A percentile compares a stretch with the other conserved stretches of the same genome.
Conservation (phyloP, 1,284 basidiomycete species). For the Austroboletus rostrupii region DNA sequence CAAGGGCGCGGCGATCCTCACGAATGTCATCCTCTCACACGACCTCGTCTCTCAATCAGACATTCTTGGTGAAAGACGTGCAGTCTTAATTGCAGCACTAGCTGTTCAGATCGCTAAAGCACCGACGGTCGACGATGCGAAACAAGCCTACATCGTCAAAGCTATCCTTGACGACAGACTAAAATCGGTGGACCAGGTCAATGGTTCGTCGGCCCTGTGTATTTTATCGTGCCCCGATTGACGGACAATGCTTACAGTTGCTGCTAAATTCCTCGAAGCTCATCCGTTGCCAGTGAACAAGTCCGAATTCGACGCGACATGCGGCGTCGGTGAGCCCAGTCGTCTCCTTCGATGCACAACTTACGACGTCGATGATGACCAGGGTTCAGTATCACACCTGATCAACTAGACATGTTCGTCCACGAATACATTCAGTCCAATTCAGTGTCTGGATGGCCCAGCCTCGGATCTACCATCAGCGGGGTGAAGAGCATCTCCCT, state of each 20-base stretch:
- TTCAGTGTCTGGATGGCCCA: conserved; percentile 68
- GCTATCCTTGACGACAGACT: conserved; percentile 72
- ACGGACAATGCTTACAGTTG: conserved; percentile 48
- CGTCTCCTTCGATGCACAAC: not conserved
- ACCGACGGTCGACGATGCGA: conserved; percentile 42
- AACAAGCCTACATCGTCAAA: conserved; percentile 64
- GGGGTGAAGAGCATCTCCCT: conserved; percentile 66
- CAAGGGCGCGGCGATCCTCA: conserved; percentile 68
- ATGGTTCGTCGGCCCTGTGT: conserved; percentile 50
- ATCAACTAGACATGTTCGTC: conserved; percentile 64
- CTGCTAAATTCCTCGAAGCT: conserved; percentile 72
- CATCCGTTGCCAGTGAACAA: conserved; percentile 63
- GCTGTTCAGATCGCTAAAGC: conserved; percentile 63
- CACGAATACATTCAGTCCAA: conserved; percentile 57
- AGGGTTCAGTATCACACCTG: conserved; percentile 80
- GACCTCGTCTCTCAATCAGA: conserved; percentile 37
- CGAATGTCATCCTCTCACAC: conserved; percentile 65
- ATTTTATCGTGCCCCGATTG: not conserved
- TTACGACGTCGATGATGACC: not conserved
- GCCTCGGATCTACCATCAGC: conserved; percentile 69
- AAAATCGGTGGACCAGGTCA: conserved; percentile 83
- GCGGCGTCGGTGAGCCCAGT: conserved; percentile 78
- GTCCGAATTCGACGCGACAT: conserved; percentile 74
- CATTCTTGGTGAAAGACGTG: conserved; percentile 76
- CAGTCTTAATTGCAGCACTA: conserved; percentile 67